A percentile compares a stretch with the other conserved stretches of the same genome.
phyloP scores from a whole-genome alignment of 2,329 filamentous ascomycete genomes.

The Lasiodiplodia theobromae region DNA sequence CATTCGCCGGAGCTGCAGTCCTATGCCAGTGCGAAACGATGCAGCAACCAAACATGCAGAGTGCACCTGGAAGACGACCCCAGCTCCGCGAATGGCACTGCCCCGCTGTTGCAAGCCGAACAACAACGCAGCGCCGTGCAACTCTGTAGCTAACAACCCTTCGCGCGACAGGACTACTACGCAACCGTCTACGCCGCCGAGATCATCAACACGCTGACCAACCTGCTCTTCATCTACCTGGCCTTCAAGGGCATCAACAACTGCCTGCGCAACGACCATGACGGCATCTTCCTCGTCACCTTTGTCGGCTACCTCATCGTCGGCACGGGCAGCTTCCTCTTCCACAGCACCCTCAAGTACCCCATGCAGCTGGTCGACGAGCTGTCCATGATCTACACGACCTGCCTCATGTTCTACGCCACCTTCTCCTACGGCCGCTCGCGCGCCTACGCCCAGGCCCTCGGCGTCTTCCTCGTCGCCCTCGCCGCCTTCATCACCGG shows the following conservation, averaged over 20 bases:
- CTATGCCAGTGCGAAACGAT: not conserved
- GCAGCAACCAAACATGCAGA: not conserved
- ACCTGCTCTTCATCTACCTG: slow-evolving; percentile 80
- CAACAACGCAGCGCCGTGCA: not conserved
- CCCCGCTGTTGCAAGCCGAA: not conserved
- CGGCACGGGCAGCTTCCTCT: slow-evolving; percentile 67
- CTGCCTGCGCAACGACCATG: slow-evolving; percentile 75
- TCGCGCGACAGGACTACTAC: slow-evolving; percentile 69
- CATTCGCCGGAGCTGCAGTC: not conserved
- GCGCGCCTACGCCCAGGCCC: slow-evolving; percentile 55
- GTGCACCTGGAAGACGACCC: not conserved
- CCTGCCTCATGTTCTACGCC: slow-evolving; percentile 70
- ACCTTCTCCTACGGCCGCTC: slow-evolving; percentile 76
- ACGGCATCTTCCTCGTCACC: slow-evolving; percentile 74
- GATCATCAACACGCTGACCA: slow-evolving; percentile 81
- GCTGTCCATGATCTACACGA: slow-evolving; percentile 76
- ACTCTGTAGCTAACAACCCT: not conserved
- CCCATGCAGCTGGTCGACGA: slow-evolving; percentile 76
- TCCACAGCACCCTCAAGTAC: slow-evolving; percentile 71
- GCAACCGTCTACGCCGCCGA: slow-evolving; percentile 78
- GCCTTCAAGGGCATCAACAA: slow-evolving; percentile 77
- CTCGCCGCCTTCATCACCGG: slow-evolving; percentile 73
- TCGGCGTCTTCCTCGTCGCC: slow-evolving; percentile 64
- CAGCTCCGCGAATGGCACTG: not conserved
- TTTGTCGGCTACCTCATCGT: slow-evolving; percentile 69